phyloP scores from a whole-genome alignment of 345 rosid genomes.

The Mercurialis annua region DNA sequence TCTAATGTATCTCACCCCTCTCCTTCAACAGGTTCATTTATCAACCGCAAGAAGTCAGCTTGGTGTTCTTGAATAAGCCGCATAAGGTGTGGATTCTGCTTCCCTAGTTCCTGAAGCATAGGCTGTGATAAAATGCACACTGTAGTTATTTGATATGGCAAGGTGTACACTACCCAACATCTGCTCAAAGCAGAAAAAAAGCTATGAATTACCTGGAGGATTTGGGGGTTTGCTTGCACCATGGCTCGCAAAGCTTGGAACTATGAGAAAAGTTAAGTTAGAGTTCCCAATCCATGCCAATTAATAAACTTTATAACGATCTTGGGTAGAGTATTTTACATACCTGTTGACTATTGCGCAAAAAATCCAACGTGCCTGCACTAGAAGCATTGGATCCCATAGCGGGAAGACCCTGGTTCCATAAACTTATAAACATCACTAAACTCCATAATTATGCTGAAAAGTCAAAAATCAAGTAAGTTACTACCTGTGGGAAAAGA shows the following conservation, averaged over 20 bases:
- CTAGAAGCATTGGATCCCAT: slow-evolving; percentile 16
- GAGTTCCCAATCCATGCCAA: neutral
- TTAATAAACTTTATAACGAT: neutral
- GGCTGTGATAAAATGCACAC: slow-evolving; percentile 45
- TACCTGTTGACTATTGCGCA: slow-evolving; percentile 34
- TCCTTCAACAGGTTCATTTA: slow-evolving; percentile 82
- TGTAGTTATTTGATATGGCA: neutral
- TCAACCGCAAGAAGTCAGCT: slow-evolving; percentile 75
- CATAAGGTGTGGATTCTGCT: slow-evolving; percentile 82
- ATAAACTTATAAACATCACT: slow-evolving; percentile 1
- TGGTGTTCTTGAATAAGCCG: slow-evolving; percentile 86
- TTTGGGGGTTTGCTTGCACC: slow-evolving; percentile 48
- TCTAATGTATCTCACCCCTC: too few species aligned
- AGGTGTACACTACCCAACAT: neutral
- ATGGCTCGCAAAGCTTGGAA: slow-evolving; percentile 44
- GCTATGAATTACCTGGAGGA: slow-evolving; percentile 30
- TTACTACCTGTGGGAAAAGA: slow-evolving; percentile 29
- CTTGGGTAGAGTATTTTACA: neutral
- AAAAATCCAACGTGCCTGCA: slow-evolving; percentile 28
- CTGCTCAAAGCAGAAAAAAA: neutral
- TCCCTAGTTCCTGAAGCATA: slow-evolving; percentile 91
- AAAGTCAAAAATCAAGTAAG: neutral
- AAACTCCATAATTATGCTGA: neutral
- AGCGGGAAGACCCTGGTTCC: slow-evolving; percentile 22
- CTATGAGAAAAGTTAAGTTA: slow-evolving; percentile 7